Conservation (phyloP, 108 stramenopile genomes). For the Cyclotella atomus region DNA sequence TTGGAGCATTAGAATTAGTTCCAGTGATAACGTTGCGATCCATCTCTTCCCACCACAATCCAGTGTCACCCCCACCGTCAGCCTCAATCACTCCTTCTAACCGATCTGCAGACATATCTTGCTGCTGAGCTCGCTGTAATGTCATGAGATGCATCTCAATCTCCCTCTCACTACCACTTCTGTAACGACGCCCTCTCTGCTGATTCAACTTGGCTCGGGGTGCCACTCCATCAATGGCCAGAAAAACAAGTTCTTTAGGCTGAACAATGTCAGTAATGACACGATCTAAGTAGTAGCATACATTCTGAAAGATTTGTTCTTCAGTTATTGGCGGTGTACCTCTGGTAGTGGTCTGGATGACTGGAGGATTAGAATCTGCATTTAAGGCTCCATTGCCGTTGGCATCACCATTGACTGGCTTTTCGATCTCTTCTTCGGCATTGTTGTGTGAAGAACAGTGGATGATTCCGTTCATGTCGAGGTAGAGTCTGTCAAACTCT, state of each 20-base stretch:
- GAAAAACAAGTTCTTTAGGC: slow-evolving; percentile 89
- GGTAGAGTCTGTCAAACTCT: slow-evolving; percentile 94
- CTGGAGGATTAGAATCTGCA: slow-evolving; percentile 13
- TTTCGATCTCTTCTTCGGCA: slow-evolving; percentile 60
- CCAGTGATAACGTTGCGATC: not conserved
- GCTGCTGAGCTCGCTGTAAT: slow-evolving; percentile 53
- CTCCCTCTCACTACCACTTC: slow-evolving; percentile 84
- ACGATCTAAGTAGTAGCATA: slow-evolving; percentile 91
- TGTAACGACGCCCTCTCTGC: slow-evolving; percentile 96
- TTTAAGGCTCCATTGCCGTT: slow-evolving; percentile 14
- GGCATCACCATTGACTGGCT: slow-evolving; percentile 13
- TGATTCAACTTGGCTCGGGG: slow-evolving; percentile 99
- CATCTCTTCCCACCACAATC: slow-evolving; percentile 25
- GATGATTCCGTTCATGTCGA: slow-evolving; percentile 99
- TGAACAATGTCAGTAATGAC: slow-evolving; percentile 89
- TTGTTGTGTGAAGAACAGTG: slow-evolving; percentile 97
- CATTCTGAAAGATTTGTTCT: slow-evolving; percentile 81
- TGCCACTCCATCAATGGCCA: slow-evolving; percentile 98
- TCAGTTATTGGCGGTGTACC: slow-evolving; percentile 42
- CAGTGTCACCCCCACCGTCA: slow-evolving; percentile 43
- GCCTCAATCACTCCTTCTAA: slow-evolving; percentile 43
- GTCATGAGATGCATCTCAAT: slow-evolving; percentile 79
- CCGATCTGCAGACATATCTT: slow-evolving; percentile 26
- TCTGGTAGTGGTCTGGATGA: not conserved
- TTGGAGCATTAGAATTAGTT: not conserved